Evolutionary conservation across 1,139 yeast genomes (phyloP), one percentile per base, ranked within the genome.

Genomic region (Candida gigantensis): DNA sequence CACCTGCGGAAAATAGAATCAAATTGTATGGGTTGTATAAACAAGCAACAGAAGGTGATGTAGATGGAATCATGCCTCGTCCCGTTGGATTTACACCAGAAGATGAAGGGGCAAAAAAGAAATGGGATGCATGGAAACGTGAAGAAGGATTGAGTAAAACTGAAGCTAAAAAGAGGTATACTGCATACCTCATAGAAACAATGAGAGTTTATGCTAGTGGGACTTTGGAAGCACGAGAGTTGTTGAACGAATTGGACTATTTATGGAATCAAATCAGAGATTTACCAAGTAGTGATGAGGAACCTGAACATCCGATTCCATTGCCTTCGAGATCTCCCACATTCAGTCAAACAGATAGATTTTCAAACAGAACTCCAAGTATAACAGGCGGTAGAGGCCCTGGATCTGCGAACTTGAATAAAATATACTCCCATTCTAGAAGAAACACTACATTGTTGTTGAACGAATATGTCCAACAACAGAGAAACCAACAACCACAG

Each of bases 41-140:
- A 52, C 96, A 87, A 54, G 90, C 95, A 3, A 85, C 94, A 4
- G 95, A 85, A 58, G 96, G 95, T 2, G 79, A 87, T 55, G 88
- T 84, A 4, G 77, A 75, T 33, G 82, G 83, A 2, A 68, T 81
- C 18, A 75, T 82, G 79, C 73, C 75, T 1, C 67, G 88, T 31
- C 90, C 92, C 1, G 58, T 62, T 2, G 90, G 89, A 5, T 63
- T 60, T 34, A 60, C 78, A 0, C 67, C 75, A 6, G 87, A 80
- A 46, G 86, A 79, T 50, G 81, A 76, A 49, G 83, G 82, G 3
- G 84, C 84, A 6, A 74, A 77, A 50, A 74, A 79, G 53, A 85
- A 86, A 56, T 84, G 90, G 87, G 92, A 84, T 50, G 88, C 95
- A 0, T 87, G 96, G 95, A 79, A 82, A 49, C 61, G 74, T 16